Base-by-base conservation (phyloP, 257 asterid species). In the Solanum lycopersicoides region DNA sequence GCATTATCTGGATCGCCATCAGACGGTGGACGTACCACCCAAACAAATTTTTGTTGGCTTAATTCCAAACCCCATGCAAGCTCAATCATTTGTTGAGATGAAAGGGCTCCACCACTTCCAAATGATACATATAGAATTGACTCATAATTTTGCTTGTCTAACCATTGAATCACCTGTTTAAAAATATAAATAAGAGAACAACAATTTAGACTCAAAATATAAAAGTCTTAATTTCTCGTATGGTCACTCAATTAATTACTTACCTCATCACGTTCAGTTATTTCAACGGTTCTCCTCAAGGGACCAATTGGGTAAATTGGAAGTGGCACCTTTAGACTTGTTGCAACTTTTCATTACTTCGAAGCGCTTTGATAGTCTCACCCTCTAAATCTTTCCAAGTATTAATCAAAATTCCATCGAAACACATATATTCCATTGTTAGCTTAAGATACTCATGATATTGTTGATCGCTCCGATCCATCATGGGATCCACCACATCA, bases 241-340 rank as follows among this genome's bases (percentile, higher is more conserved):
- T 56, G 11, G 0, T 53, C 63, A 53, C n/a, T 53, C 16, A 53
- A 53, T 0, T 53, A 53, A 9, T 7, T 56, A 56, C 30, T 56
- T 56, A 56, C 65, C n/a, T 56, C 65, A 59, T 20, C 84, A 77
- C 3, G n/a, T 5, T 15, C 60, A 25, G 10, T 14, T 44, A 15
- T 39, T 72, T 84, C 87, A 32, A 15, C 14, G 4, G 25, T 85
- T 47, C 88, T 86, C 44, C 34, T 89, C 83, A 87, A 74, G 1
- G 87, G 91, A 7, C 89, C 91, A 60, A 89, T 74, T 3, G 90
- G 89, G 42, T 80, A 88, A 35, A 89, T 83, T 0, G 90, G 83
- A 73, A 75, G 39, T 15, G 90, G 87, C 20, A 21, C 42, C 1
- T 83, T 86, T 8, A 63, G 45, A 3, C 60, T 4, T 25, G n/a